Evolutionary conservation across 192 early-diverging fungal species (phyloP).

Genomic region (Backusella circina): DNA sequence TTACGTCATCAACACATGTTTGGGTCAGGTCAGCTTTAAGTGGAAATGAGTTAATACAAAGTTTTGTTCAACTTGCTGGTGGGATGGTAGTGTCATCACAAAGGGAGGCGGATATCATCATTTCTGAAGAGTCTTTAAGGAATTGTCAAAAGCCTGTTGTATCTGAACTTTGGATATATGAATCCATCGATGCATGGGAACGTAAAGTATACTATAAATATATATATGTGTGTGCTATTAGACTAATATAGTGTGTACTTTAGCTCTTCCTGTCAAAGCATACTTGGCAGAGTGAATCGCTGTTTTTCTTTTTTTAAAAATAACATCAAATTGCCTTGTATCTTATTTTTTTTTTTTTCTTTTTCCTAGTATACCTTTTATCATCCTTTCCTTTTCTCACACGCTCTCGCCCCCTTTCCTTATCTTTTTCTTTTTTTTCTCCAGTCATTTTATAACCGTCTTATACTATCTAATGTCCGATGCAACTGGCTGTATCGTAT

Average conservation of each 20-base stretch:
- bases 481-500: too few species aligned
- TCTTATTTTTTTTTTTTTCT: too few species aligned
- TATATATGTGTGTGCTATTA: not conserved
- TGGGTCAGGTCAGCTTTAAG: not conserved
- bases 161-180: conserved; percentile 1
- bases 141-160: not conserved
- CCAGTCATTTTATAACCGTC: too few species aligned
- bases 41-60: not conserved
- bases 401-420: too few species aligned
- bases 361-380: not conserved
- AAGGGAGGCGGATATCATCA: not conserved
- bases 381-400: not conserved
- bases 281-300: not conserved
- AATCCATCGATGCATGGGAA: conserved; percentile 4
- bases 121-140: not conserved
- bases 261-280: not conserved
- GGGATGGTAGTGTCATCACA: not conserved
- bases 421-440: too few species aligned
- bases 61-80: not conserved
- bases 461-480: too few species aligned
- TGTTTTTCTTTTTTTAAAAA: not conserved
- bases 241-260: not conserved
- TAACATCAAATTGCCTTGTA: too few species aligned
- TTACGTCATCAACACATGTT: not conserved
- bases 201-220: not conserved